Conservation (phyloP, 2,329 filamentous ascomycete species). For the Fulvia fulva region DNA sequence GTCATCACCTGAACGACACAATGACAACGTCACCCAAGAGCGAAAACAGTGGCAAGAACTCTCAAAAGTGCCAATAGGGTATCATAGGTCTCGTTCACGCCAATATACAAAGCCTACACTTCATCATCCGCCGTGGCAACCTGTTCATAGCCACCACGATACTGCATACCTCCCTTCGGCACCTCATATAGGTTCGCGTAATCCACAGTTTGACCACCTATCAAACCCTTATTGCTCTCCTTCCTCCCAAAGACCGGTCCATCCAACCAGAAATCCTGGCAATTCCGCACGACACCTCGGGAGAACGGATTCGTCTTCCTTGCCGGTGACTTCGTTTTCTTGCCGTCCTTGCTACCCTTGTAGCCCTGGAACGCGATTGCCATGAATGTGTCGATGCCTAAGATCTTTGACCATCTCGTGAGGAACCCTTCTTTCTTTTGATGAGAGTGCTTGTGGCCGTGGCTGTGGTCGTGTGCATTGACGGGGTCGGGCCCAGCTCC, state of each 20-base stretch:
- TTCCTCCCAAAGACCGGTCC: conserved; percentile 74
- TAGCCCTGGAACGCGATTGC: conserved; percentile 79
- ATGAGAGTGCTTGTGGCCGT: conserved; percentile 39
- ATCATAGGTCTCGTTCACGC: not conserved
- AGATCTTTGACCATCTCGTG: conserved; percentile 74
- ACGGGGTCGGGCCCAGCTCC: conserved; percentile 62
- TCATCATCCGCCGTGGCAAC: conserved; percentile 49
- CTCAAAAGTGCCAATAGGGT: not conserved
- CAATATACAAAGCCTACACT: conserved; percentile 11
- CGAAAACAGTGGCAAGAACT: too few relatives aligned
- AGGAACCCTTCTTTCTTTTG: conserved; percentile 65
- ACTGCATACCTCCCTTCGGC: conserved; percentile 64
- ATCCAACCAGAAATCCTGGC: conserved; percentile 95
- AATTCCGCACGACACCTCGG: conserved; percentile 79
- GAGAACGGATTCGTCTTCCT: conserved; percentile 74
- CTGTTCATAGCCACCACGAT: conserved; percentile 56
- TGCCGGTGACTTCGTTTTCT: conserved; percentile 32
- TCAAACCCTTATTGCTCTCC: conserved; percentile 66
- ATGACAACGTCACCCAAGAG: too few relatives aligned
- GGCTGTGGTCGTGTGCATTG: conserved; percentile 10
- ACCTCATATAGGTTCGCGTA: conserved; percentile 89
- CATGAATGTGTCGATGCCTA: conserved; percentile 91
- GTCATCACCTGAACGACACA: too few relatives aligned
- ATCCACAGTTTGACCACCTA: conserved; percentile 76
- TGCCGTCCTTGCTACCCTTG: conserved; percentile 48